phyloP scores from a whole-genome alignment of 352 stramenopile species.

The Phytophthora litchii region DNA sequence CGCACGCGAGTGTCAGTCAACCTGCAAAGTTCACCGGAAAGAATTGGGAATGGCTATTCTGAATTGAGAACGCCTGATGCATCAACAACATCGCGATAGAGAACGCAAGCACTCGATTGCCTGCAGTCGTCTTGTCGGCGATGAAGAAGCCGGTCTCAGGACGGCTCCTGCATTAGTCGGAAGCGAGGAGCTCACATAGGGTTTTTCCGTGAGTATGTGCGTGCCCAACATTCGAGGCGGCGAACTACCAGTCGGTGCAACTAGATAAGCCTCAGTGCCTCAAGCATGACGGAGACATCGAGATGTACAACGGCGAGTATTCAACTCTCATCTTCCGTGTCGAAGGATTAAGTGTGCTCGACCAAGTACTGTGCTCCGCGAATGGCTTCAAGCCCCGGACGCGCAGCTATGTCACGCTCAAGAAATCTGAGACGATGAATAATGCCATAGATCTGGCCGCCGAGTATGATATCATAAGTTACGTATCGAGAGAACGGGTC shows the following conservation, averaged over 20 bases:
- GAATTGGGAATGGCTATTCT: neutral
- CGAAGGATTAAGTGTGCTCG: neutral
- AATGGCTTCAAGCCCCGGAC: neutral
- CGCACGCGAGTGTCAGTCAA: neutral
- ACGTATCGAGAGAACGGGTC: neutral
- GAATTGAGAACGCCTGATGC: neutral
- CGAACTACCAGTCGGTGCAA: neutral
- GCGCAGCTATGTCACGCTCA: neutral
- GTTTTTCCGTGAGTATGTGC: neutral
- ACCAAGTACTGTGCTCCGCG: neutral
- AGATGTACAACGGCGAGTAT: constrained; percentile 4
- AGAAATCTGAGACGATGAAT: neutral
- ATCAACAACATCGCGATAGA: neutral
- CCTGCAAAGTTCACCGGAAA: neutral
- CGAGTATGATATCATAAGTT: neutral
- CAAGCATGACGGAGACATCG: neutral
- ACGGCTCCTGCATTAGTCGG: neutral
- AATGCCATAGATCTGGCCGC: neutral
- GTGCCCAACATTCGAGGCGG: neutral
- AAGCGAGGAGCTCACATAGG: neutral
- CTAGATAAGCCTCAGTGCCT: neutral
- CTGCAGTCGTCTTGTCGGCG: neutral
- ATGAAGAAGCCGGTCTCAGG: neutral
- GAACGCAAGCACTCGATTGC: neutral
- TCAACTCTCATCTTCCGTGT: constrained; percentile 1